Conservation (phyloP, 2,329 filamentous ascomycete genomes). For the Fusarium sp. region DNA sequence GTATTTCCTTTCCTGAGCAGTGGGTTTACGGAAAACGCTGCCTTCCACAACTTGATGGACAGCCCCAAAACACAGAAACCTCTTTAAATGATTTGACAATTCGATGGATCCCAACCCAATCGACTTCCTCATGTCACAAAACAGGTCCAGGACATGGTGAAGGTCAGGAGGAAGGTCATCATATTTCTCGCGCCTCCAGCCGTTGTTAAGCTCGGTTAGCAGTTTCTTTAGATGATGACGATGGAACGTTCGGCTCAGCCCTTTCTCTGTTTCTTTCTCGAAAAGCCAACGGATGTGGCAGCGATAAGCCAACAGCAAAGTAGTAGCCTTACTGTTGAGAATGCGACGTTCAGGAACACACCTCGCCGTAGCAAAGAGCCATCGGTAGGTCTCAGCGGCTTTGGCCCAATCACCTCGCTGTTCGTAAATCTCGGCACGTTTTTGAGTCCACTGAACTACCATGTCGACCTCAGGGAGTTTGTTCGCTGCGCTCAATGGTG, state of each 20-base stretch:
- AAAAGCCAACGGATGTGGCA: no score
- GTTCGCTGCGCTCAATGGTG: background rate
- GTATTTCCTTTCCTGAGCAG: background rate
- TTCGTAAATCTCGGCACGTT: background rate
- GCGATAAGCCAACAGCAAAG: background rate
- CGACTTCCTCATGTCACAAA: background rate
- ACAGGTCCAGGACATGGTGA: fast-evolving
- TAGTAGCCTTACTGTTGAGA: background rate
- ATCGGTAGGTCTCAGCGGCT: background rate
- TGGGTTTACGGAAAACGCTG: no score
- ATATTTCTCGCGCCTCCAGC: background rate
- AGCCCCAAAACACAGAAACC: background rate
- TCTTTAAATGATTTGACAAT: background rate
- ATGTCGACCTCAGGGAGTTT: background rate
- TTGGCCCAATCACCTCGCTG: background rate
- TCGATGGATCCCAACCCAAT: fast-evolving
- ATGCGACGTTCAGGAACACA: background rate
- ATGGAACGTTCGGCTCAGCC: no score
- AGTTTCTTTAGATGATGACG: background rate
- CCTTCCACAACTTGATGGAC: background rate
- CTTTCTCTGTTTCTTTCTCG: background rate
- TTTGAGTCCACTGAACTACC: background rate
- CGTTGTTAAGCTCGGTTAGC: background rate
- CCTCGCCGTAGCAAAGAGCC: background rate
- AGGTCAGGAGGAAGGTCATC: background rate